phyloP scores from a whole-genome alignment of 2,329 filamentous ascomycete species.

The Dactylellina parvicollis region DNA sequence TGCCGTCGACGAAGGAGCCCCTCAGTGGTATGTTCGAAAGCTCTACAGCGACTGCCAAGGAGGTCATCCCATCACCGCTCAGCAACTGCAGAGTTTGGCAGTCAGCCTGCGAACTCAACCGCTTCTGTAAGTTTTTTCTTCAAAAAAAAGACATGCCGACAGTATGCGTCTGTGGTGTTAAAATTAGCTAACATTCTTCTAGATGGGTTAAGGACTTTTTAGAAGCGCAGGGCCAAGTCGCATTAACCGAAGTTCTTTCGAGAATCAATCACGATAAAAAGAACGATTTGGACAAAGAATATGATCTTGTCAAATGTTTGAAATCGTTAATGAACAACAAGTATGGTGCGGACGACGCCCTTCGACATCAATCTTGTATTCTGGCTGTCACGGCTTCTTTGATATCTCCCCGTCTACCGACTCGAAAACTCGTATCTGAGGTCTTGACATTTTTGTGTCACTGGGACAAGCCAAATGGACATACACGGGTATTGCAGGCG shows the following conservation, averaged over 20 bases:
- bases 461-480: constrained; percentile 87
- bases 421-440: constrained; percentile 92
- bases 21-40: constrained; percentile 97
- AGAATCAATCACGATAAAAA: constrained; percentile 84
- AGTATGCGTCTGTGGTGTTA: neutral
- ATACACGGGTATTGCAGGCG: constrained; percentile 91
- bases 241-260: constrained; percentile 88
- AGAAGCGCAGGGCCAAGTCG: constrained; percentile 95
- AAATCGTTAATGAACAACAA: constrained; percentile 99
- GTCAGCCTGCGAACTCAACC: constrained; percentile 96
- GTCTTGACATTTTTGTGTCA: constrained; percentile 96
- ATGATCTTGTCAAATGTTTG: constrained; percentile 96
- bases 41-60: constrained; percentile 81
- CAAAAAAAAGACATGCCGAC: neutral
- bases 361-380: constrained; percentile 88
- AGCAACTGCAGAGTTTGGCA: constrained; percentile 89
- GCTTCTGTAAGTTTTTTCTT: constrained; percentile 67
- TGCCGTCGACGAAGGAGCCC: constrained; percentile 80
- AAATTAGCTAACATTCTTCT: constrained; percentile 35
- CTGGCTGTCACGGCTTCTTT: constrained; percentile 86
- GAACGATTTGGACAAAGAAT: constrained; percentile 87
- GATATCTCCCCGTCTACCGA: constrained; percentile 87
- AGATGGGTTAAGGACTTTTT: constrained; percentile 97
- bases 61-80: constrained; percentile 76
- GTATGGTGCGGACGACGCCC: constrained; percentile 94